A percentile compares a stretch with the other conserved stretches of the same genome.
Conservation (phyloP, 2,329 filamentous ascomycete species). For the Penicillium sp. region DNA sequence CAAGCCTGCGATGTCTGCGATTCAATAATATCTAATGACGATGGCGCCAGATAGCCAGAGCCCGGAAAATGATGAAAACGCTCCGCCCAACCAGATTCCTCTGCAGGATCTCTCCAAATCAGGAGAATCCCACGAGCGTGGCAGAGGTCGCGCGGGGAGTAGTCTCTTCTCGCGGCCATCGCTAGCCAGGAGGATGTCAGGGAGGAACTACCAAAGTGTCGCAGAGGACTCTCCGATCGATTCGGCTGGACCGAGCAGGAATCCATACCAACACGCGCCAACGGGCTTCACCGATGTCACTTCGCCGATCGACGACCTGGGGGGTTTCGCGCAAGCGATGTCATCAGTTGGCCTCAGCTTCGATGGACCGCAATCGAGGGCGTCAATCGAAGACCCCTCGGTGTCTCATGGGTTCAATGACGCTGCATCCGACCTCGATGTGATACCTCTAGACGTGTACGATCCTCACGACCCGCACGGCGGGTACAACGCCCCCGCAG, state of each 20-base stretch:
- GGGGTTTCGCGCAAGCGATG: slow-evolving; percentile 45
- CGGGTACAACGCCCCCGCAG: slow-evolving; percentile 56
- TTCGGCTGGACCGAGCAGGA: slow-evolving; percentile 21
- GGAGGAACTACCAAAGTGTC: slow-evolving; percentile 55
- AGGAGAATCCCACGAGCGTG: slow-evolving; percentile 33
- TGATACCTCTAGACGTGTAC: slow-evolving; percentile 30
- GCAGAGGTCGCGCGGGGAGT: slow-evolving; percentile 39
- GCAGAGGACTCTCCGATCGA: slow-evolving; percentile 52
- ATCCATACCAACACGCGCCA: slow-evolving; percentile 22
- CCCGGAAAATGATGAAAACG: slow-evolving; percentile 30
- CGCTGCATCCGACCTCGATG: slow-evolving; percentile 30
- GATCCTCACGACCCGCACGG: slow-evolving; percentile 47
- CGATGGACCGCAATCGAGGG: slow-evolving; percentile 25
- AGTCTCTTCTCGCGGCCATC: slow-evolving; percentile 47
- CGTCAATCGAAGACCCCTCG: slow-evolving; percentile 11
- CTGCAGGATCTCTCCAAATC: slow-evolving; percentile 62
- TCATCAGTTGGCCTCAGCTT: slow-evolving; percentile 46
- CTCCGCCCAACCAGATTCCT: slow-evolving; percentile 58
- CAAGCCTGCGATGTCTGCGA: slow-evolving; percentile 41
- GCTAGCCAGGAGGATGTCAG: slow-evolving; percentile 41
- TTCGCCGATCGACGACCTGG: slow-evolving; percentile 39
- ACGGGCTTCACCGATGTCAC: slow-evolving; percentile 26
- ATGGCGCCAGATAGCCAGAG: slow-evolving; percentile 44
- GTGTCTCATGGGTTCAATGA: slow-evolving; percentile 27
- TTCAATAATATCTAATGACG: slow-evolving; percentile 37